phyloP scores from a whole-genome alignment of 768 basidiomycete species.

The Russula earlei region DNA sequence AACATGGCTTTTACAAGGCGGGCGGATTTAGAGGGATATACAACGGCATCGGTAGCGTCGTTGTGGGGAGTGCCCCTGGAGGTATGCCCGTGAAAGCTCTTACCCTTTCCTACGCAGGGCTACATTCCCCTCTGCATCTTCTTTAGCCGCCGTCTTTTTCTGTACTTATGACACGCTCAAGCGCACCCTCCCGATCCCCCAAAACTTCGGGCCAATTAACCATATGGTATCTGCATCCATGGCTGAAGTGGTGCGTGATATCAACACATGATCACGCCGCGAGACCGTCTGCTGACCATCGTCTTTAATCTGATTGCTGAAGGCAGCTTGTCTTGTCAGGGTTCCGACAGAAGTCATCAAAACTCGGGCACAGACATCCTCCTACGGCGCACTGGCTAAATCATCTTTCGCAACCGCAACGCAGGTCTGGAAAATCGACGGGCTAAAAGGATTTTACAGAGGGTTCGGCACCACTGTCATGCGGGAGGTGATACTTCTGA shows the following conservation, averaged over 20 bases:
- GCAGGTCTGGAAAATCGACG: slow-evolving; percentile 49
- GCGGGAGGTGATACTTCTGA: slow-evolving; percentile 39
- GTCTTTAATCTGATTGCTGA: slow-evolving; percentile 1
- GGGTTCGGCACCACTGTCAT: slow-evolving; percentile 78
- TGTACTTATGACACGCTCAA: slow-evolving; percentile 90
- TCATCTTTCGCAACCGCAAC: slow-evolving; percentile 56
- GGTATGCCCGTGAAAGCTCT: slow-evolving; percentile 39
- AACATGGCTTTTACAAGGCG: slow-evolving; percentile 73
- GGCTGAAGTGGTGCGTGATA: slow-evolving; percentile 41
- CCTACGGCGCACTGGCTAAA: slow-evolving; percentile 46
- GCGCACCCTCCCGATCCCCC: slow-evolving; percentile 50
- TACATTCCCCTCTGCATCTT: background rate
- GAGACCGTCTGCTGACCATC: slow-evolving; percentile 3
- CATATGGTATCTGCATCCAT: slow-evolving; percentile 45
- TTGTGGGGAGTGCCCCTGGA: slow-evolving; percentile 92
- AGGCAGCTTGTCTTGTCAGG: slow-evolving; percentile 86
- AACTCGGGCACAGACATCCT: slow-evolving; percentile 80
- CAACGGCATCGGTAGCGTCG: slow-evolving; percentile 87
- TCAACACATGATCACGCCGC: background rate
- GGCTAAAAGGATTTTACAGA: slow-evolving; percentile 74
- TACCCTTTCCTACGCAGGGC: background rate
- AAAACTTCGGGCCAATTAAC: slow-evolving; percentile 53
- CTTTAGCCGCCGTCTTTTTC: slow-evolving; percentile 89
- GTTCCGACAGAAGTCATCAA: slow-evolving; percentile 97
- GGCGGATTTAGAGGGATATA: slow-evolving; percentile 91